These are phyloP conservation scores for Dendrobium nobile DNA, from an alignment of 106 monocot species.

Conservation along the genomic window DNA sequence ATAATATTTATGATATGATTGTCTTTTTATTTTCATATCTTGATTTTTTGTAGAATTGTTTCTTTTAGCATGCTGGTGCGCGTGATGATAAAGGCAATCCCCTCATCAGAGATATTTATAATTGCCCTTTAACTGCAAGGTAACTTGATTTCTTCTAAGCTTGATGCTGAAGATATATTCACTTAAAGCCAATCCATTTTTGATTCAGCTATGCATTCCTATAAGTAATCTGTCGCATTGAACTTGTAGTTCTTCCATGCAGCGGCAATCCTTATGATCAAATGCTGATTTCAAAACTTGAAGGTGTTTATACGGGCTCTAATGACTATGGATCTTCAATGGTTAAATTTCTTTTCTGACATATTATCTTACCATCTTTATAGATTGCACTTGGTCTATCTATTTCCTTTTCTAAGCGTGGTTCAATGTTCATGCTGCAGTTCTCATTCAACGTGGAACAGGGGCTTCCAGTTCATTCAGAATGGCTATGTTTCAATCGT, in stretches of 20 bases:
- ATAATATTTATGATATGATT: slow-evolving; percentile 1
- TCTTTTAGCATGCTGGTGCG: slow-evolving; percentile 82
- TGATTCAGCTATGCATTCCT: not conserved
- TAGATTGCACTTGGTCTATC: not conserved
- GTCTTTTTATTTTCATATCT: slow-evolving; percentile 9
- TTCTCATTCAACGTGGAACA: slow-evolving; percentile 80
- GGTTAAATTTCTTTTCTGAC: slow-evolving; percentile 21
- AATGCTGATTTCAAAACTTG: slow-evolving; percentile 76
- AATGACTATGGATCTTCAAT: slow-evolving; percentile 72
- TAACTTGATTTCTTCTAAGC: slow-evolving; percentile 5
- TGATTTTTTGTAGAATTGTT: slow-evolving; percentile 6
- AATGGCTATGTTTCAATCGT: slow-evolving; percentile 86
- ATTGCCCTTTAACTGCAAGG: slow-evolving; percentile 91
- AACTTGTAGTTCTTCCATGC: slow-evolving; percentile 9
- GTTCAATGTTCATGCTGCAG: slow-evolving; percentile 32
- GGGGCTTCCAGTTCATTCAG: slow-evolving; percentile 77
- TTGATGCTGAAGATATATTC: not conserved
- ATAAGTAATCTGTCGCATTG: not conserved
- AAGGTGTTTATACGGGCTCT: slow-evolving; percentile 84
- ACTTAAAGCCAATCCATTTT: not conserved
- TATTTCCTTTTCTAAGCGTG: not conserved
- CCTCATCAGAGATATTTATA: slow-evolving; percentile 78
- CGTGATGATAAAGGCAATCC: slow-evolving; percentile 81
- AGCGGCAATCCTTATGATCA: slow-evolving; percentile 88
- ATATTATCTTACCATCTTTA: not conserved